Evolutionary conservation across 73 alveolate genomes (phyloP).

Genomic region (Tetrahymena elliotti): DNA sequence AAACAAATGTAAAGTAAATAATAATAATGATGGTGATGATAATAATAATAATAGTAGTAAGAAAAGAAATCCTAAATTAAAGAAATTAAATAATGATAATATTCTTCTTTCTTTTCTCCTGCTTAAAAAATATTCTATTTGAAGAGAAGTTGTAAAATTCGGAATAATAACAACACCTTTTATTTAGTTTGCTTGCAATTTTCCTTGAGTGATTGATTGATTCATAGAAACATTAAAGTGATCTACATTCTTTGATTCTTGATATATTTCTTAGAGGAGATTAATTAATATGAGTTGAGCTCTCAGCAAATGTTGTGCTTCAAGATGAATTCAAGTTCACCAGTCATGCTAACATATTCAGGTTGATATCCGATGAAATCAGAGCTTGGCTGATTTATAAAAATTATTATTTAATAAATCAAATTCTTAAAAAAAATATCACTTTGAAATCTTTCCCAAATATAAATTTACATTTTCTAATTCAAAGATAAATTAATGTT

Average conservation of each 20-base stretch:
- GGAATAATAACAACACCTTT: background rate
- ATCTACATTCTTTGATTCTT: background rate
- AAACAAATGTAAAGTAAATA: background rate
- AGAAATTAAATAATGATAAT: background rate
- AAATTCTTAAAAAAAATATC: background rate
- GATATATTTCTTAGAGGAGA: background rate
- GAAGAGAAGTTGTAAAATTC: background rate
- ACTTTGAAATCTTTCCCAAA: background rate
- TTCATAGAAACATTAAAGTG: background rate
- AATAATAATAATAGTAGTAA: background rate
- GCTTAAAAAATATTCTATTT: background rate
- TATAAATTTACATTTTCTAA: too few relatives aligned
- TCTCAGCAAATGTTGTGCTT: background rate
- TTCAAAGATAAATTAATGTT: too few relatives aligned
- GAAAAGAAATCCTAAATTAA: background rate
- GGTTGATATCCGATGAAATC: background rate
- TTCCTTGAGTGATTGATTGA: background rate
- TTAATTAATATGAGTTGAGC: background rate
- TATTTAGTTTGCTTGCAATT: background rate
- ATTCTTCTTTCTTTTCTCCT: background rate
- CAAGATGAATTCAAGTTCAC: background rate
- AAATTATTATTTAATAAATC: too few relatives aligned
- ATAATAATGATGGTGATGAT: background rate
- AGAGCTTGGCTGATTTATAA: background rate
- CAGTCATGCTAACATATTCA: background rate